Evolutionary conservation across 2,329 filamentous ascomycete genomes (phyloP).

Genomic region (Fusarium floridanum): DNA sequence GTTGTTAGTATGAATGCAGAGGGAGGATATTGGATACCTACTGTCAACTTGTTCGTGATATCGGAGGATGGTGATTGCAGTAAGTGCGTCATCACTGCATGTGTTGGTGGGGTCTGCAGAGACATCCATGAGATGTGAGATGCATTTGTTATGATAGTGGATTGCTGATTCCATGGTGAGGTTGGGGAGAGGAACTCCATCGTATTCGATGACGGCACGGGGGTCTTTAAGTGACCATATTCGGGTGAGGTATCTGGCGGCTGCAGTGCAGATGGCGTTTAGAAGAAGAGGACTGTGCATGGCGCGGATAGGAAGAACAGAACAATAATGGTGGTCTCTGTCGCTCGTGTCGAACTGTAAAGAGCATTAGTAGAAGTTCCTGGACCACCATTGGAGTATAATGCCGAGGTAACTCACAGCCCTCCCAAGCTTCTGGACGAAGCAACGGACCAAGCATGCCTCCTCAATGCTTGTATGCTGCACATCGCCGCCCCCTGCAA

Average conservation of each 20-base stretch:
- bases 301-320: constrained; percentile 25
- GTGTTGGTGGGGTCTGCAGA: constrained; percentile 19
- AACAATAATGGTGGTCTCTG: constrained; percentile 32
- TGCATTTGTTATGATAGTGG: constrained; percentile 35
- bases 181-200: constrained; percentile 18
- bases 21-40: not conserved
- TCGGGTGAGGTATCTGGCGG: constrained; percentile 24
- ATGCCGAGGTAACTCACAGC: not conserved
- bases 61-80: constrained; percentile 29
- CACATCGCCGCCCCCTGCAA: fast-evolving
- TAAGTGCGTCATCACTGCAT: constrained; percentile 34
- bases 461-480: constrained; percentile 11
- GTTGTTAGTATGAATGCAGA: not conserved
- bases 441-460: constrained; percentile 25
- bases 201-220: constrained; percentile 10
- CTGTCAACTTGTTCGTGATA: constrained; percentile 35
- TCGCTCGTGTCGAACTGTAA: constrained; percentile 29
- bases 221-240: constrained; percentile 20
- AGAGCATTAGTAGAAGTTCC: not conserved
- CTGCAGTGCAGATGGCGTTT: constrained; percentile 31
- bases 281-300: constrained; percentile 30
- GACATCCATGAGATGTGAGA: constrained; percentile 32
- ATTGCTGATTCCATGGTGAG: constrained; percentile 27
- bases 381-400: not conserved
- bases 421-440: constrained; percentile 15